Evolutionary conservation across 805 yeast genomes (phyloP), one percentile per base, ranked within the genome.

Genomic region (Yarrowia keelungensis): DNA sequence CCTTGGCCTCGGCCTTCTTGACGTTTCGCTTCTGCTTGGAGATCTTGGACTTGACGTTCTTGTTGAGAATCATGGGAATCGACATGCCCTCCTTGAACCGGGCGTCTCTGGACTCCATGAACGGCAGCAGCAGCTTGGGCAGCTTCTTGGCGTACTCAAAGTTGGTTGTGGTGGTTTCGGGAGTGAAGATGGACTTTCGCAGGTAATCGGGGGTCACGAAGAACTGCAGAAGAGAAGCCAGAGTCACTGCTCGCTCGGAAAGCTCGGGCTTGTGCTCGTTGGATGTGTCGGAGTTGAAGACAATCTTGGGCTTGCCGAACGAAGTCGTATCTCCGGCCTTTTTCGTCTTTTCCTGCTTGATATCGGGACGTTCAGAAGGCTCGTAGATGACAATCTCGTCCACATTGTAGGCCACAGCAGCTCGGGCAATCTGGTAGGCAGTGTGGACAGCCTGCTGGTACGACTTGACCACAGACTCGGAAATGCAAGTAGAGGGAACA

Each of bases 191-290:
- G 1, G 87, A 78, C 70, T 88, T 87, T 19, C 87, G 84, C 51
- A 92, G 81, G 75, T 92, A 91, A 61, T 91, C 89, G 1, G 97
- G 97, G 0, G 97, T 92, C 15, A 92, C 86, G 74, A 91, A 91
- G 75, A 81, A 92, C 75, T 91, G 97, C 69, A 92, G 79, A 47
- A 92, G 80, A 0, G 88, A 81, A 1, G 94, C 92, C 68, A 91
- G 82, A 8, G 87, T 74, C 75, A 87, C 77, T 0, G 88, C 79
- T 45, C 81, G 80, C 69, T 36, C 50, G 0, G 74, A 69, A 19
- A 66, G 59, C 12, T 69, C 56, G 9, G 53, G 58, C 70, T 78
- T 77, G 22, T 9, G 5, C 8, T 39, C 56, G n/a, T 70, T 71
- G 10, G 68, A 65, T 41, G 62, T 49, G 51, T 74, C 74, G 12